A percentile compares a stretch with the other conserved stretches of the same genome.
Conservation (phyloP, 148 eudicot species). For the Camellia lanceoleosa region DNA sequence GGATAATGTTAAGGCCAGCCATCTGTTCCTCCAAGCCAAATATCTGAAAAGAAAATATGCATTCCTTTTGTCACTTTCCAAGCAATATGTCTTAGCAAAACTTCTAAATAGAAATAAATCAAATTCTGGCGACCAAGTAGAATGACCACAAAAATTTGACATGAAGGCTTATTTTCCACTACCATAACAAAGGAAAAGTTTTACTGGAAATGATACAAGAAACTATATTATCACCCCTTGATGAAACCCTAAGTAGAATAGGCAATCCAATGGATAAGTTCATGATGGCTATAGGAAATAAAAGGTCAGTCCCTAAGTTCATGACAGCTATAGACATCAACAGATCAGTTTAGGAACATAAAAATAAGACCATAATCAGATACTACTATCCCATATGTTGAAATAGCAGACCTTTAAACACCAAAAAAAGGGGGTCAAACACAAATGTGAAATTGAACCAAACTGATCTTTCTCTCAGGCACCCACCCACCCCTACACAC, state of each 20-base stretch:
- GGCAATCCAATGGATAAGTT: not conserved
- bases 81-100: not conserved
- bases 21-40: slow-evolving; percentile 69
- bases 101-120: not conserved
- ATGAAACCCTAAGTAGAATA: not conserved
- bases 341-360: not conserved
- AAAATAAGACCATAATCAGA: not conserved
- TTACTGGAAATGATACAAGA: not conserved
- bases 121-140: not conserved
- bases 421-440: not conserved
- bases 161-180: not conserved
- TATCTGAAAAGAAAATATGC: slow-evolving; percentile 43
- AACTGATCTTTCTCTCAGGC: not conserved
- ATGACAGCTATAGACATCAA: not conserved
- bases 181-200: not conserved
- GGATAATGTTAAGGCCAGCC: slow-evolving; percentile 68
- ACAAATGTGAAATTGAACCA: not conserved
- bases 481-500: not conserved
- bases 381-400: not conserved
- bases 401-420: not conserved
- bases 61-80: not conserved
- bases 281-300: not conserved
- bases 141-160: not conserved
- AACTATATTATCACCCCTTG: not conserved
- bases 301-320: not conserved